A percentile compares a stretch with the other conserved stretches of the same genome.
Evolutionary conservation across 2,329 filamentous ascomycete genomes (phyloP).

Genomic region (Alternaria atra): DNA sequence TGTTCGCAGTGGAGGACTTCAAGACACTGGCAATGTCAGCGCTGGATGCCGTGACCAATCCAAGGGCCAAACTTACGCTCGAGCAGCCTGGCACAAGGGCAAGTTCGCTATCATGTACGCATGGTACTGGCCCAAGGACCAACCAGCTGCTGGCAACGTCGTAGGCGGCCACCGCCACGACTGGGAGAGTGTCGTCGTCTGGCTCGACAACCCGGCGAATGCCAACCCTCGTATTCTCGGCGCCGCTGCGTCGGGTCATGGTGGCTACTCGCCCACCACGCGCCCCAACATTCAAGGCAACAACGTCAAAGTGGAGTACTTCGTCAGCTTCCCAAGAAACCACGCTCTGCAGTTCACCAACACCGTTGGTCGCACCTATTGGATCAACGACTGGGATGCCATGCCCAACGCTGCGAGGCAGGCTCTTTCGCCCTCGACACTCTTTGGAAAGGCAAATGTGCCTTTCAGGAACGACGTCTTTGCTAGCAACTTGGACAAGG

Average conservation of each 20-base stretch:
- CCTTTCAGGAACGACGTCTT: not conserved
- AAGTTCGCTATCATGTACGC: conserved; percentile 9
- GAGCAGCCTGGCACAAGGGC: conserved; percentile 6
- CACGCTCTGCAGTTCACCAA: conserved; percentile 4
- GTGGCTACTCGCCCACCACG: not conserved
- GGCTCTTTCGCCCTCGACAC: not conserved
- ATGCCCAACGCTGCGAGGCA: not conserved
- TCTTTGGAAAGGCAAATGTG: not conserved
- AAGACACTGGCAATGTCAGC: not conserved
- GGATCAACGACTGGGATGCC: conserved; percentile 3
- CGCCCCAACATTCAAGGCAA: not conserved
- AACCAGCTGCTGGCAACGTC: not conserved
- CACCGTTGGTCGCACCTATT: conserved; percentile 1
- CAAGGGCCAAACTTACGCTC: conserved; percentile 6
- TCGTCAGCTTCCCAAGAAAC: not conserved
- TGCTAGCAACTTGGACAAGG: not conserved
- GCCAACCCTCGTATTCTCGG: not conserved
- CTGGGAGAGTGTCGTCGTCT: conserved; percentile 1
- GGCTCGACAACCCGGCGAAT: not conserved
- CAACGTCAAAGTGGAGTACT: not conserved
- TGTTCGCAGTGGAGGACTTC: conserved; percentile 1
- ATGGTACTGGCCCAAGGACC: conserved; percentile 10
- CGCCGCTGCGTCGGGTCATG: not conserved
- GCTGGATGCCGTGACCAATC: not conserved
- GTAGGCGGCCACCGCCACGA: conserved; percentile 5